These are phyloP conservation scores for Pseudogymnoascus destructans DNA, from an alignment of 2,329 filamentous ascomycete genomes.

Conservation along the genomic window DNA sequence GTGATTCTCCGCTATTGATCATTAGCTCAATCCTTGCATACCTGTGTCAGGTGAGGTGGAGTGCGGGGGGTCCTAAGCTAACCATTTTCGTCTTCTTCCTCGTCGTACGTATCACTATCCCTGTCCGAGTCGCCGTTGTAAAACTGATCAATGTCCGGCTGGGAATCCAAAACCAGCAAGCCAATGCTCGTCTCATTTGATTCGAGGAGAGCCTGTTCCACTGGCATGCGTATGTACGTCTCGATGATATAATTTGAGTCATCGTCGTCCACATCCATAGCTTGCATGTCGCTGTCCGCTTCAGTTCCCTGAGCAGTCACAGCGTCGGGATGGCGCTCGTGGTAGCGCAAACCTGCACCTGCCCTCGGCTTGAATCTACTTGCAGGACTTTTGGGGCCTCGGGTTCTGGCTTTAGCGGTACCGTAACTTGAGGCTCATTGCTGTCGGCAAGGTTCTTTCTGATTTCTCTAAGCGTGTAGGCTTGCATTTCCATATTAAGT, in stretches of 20 bases:
- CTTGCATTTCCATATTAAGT: constrained; percentile 42
- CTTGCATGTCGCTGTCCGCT: constrained; percentile 22
- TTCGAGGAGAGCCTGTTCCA: constrained; percentile 34
- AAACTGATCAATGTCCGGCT: constrained; percentile 39
- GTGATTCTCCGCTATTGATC: constrained; percentile 54
- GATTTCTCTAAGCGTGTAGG: constrained; percentile 46
- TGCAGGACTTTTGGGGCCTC: constrained; percentile 14
- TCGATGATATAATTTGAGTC: constrained; percentile 51
- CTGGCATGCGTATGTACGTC: constrained; percentile 49
- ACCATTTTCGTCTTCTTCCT: constrained; percentile 56
- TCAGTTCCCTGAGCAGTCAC: constrained; percentile 19
- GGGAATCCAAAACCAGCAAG: constrained; percentile 24
- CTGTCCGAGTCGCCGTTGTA: constrained; percentile 45
- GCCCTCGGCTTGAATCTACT: constrained; percentile 43
- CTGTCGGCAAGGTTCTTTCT: constrained; percentile 34
- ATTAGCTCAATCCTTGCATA: constrained; percentile 13
- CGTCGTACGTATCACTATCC: constrained; percentile 41
- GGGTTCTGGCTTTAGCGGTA: constrained; percentile 7
- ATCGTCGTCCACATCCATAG: constrained; percentile 31
- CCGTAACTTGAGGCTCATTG: constrained; percentile 18
- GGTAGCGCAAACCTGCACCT: constrained; percentile 38
- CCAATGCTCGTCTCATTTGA: constrained; percentile 37
- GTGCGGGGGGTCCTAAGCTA: constrained; percentile 16
- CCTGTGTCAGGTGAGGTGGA: background rate
- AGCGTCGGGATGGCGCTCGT: constrained; percentile 40